A percentile compares a stretch with the other conserved stretches of the same genome.
These are phyloP conservation scores for Hevea brasiliensis DNA, from an alignment of 345 rosid species.

Conservation along the genomic window DNA sequence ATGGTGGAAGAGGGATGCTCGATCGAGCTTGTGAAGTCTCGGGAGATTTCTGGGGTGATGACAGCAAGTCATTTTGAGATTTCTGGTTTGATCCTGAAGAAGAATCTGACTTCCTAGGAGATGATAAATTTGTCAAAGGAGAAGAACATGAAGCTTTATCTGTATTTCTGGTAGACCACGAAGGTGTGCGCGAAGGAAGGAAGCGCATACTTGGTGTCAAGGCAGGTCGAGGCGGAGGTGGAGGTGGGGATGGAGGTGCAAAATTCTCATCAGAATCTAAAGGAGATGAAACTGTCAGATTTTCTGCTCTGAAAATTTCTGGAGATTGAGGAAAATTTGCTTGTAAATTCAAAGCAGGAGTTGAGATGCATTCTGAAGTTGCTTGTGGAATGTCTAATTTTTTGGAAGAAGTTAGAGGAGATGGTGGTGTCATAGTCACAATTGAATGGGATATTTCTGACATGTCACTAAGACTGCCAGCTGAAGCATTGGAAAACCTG, in stretches of 20 bases:
- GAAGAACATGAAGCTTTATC: slow-evolving; percentile 33
- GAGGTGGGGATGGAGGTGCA: slow-evolving; percentile 22
- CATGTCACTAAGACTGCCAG: slow-evolving; percentile 39
- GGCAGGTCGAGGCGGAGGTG: slow-evolving; percentile 43
- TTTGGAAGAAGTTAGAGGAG: slow-evolving; percentile 21
- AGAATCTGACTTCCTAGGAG: slow-evolving; percentile 30
- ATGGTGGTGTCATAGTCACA: slow-evolving; percentile 23
- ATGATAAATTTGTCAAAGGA: slow-evolving; percentile 24
- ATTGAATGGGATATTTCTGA: slow-evolving; percentile 36
- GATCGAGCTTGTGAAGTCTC: slow-evolving; percentile 19
- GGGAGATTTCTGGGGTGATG: slow-evolving; percentile 31
- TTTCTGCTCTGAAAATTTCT: neutral
- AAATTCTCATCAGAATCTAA: slow-evolving; percentile 17
- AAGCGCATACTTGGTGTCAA: slow-evolving; percentile 16
- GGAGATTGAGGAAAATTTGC: slow-evolving; percentile 12
- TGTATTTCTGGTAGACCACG: slow-evolving; percentile 17
- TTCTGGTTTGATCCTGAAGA: slow-evolving; percentile 30
- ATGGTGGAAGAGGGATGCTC: slow-evolving; percentile 57
- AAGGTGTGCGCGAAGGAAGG: slow-evolving; percentile 8
- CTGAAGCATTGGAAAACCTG: slow-evolving; percentile 65
- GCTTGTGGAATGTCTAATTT: slow-evolving; percentile 12
- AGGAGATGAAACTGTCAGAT: slow-evolving; percentile 9
- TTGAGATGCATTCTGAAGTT: neutral
- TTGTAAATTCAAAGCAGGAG: neutral
- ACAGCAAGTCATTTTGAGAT: slow-evolving; percentile 10